Evolutionary conservation across 1,139 yeast species (phyloP), one percentile per base, ranked within the genome.

Genomic region (Chernovozyma sophiae-reginae): DNA sequence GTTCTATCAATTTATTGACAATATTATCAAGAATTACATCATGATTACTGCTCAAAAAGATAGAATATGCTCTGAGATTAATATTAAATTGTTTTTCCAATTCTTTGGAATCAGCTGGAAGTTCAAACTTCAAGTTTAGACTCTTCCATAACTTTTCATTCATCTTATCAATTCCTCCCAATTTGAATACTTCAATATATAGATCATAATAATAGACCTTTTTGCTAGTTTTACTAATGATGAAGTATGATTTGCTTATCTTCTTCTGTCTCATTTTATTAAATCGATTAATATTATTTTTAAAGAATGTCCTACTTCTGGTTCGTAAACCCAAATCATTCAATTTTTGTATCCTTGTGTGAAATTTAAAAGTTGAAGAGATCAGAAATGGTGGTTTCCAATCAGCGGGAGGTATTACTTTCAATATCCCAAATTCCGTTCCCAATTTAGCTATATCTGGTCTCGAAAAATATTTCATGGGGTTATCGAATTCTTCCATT

Each of bases 291-390:
- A 82, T 56, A 45, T 79, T 84, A 40, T 74, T 77, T 33, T 63
- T 64, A 56, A 83, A 83, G 48, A 78, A 78, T 41, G 72, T 63
- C 37, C 90, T 61, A 26, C 83, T 76, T 43, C 94, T 63, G 35
- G 81, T 79, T 8, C 73, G 57, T 14, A 84, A 55, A 17, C 83
- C 81, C 50, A 84, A 62, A 52, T 82, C 86, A 49, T 77, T 74
- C 39, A 84, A 51, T 35, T 68, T 72, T 52, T 84, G 92, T 18
- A 79, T 55, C 39, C 92, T 59, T 4, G 87, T 82, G 44, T 77
- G 81, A 50, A 84, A 83, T 38, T 59, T 68, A 55, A 84, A 82
- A 7, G 61, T 52, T 29, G 65, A 61, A 34, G 83, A 70, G 14
- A 83, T 61, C 42, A 76, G 68, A 43, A 82, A 70, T 0, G 68